Evolutionary conservation across 202 grass and related monocot genomes (phyloP).

Genomic region (Miscanthus sacchariflorus): DNA sequence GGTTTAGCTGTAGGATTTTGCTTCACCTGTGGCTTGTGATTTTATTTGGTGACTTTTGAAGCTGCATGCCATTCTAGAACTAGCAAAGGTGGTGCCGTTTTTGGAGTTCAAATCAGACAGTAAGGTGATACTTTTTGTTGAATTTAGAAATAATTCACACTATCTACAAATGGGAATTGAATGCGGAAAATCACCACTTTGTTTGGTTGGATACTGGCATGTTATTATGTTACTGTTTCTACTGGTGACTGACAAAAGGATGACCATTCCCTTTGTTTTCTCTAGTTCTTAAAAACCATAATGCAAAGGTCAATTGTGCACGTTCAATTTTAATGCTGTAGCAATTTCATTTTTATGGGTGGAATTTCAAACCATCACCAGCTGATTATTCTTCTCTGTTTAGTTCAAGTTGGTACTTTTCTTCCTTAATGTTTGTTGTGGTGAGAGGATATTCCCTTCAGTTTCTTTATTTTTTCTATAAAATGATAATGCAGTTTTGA

Average conservation of each 20-base stretch:
- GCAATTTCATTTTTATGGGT: neutral
- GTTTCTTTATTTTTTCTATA: neutral
- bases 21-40: neutral
- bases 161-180: neutral
- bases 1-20: constrained; percentile 7
- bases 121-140: neutral
- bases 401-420: constrained; percentile 14
- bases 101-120: neutral
- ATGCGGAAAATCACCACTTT: neutral
- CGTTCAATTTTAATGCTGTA: neutral
- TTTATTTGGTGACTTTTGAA: constrained; percentile 19
- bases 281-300: neutral
- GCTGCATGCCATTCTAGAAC: constrained; percentile 10
- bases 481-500: constrained; percentile 24
- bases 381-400: neutral
- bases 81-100: constrained; percentile 17
- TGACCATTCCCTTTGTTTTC: neutral
- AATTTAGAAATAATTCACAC: constrained; percentile 8
- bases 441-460: neutral
- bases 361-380: neutral
- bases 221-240: neutral
- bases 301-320: neutral
- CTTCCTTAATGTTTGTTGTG: neutral
- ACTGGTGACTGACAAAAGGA: neutral
- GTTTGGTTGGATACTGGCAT: neutral